Base-by-base conservation (phyloP, 2,329 filamentous ascomycete species). In the Aspergillus viridinutans region DNA sequence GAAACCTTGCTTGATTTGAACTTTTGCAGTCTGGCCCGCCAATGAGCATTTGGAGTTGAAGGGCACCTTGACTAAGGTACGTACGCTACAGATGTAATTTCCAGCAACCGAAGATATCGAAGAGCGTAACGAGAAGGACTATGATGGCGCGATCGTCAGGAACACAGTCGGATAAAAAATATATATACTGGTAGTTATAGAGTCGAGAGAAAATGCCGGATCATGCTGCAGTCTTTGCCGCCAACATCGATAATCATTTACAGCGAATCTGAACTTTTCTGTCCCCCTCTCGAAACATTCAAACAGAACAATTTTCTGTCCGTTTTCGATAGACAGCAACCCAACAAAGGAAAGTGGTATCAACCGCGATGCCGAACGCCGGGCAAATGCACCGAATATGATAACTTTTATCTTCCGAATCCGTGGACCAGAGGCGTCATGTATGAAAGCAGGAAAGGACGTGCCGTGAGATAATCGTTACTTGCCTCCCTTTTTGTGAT, bases 351-450 rank as follows among this genome's bases (percentile, higher is more conserved):
- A 60, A 66, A 64, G 67, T 69, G 67, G 68, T 71, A 72, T 72
- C 69, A 67, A 71, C 64, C 64, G 61, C 59, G 58, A 51, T 53
- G 54, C 60, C 53, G 26, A 71, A 72, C 70, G 69, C 71, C 70
- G 52, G 64, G 61, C 64, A 71, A 71, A 73, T 72, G 70, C 69
- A 70, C 50, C 56, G 43, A 54, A 62, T 63, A 54, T 61, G 62
- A 56, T 61, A 64, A 65, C 64, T 71, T 72, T 71, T 68, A 55
- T 63, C 63, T 65, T 64, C 61, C 61, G 50, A 32, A 48, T 54
- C 26, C 43, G 23, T 20, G 43, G 43, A 47, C 20, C 5, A 47
- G 21, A 21, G 8, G 12, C 10, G 12, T 54, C 54, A 58, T 29
- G 28, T 29, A 29, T 56, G 47, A 50, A 45, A 54, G 55, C 50